Evolutionary conservation across 1,284 basidiomycete genomes (phyloP).

Genomic region (Agroathelia rolfsii): DNA sequence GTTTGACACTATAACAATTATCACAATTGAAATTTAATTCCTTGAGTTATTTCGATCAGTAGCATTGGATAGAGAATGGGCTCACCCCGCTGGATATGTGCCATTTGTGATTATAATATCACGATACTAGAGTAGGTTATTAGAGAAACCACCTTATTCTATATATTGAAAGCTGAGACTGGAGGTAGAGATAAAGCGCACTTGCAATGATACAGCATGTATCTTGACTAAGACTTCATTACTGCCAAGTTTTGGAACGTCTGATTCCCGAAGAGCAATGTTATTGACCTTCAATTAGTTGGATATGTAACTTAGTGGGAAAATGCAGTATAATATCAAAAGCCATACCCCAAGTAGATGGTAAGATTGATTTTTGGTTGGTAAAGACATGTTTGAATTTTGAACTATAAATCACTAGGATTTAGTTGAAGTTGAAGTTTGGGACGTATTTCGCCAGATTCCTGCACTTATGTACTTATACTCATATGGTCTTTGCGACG

Average conservation of each 20-base stretch:
- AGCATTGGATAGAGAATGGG: slow-evolving; percentile 4
- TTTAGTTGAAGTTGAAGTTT: no score
- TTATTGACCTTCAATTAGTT: slow-evolving; percentile 19
- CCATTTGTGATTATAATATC: slow-evolving; percentile 12
- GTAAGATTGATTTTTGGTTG: slow-evolving; percentile 23
- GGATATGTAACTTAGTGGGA: slow-evolving; percentile 2
- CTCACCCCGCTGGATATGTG: slow-evolving; percentile 14
- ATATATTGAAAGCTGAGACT: no score
- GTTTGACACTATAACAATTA: slow-evolving; percentile 5
- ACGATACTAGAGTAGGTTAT: slow-evolving; percentile 7
- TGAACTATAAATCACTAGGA: no score
- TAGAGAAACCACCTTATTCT: not conserved
- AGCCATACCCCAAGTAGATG: slow-evolving; percentile 16
- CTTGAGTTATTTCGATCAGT: not conserved
- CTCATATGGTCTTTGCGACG: no score
- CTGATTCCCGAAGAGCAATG: slow-evolving; percentile 21
- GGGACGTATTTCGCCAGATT: no score
- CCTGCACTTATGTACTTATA: no score
- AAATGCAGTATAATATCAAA: not conserved
- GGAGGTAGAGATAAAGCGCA: slow-evolving; percentile 2
- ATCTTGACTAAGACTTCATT: slow-evolving; percentile 22
- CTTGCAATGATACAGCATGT: slow-evolving; percentile 20
- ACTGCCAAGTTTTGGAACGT: slow-evolving; percentile 24
- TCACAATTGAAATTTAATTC: not conserved
- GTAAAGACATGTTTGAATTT: slow-evolving; percentile 19